phyloP scores from a whole-genome alignment of 306 rosid genomes.

The Sphenostylis stenocarpa region DNA sequence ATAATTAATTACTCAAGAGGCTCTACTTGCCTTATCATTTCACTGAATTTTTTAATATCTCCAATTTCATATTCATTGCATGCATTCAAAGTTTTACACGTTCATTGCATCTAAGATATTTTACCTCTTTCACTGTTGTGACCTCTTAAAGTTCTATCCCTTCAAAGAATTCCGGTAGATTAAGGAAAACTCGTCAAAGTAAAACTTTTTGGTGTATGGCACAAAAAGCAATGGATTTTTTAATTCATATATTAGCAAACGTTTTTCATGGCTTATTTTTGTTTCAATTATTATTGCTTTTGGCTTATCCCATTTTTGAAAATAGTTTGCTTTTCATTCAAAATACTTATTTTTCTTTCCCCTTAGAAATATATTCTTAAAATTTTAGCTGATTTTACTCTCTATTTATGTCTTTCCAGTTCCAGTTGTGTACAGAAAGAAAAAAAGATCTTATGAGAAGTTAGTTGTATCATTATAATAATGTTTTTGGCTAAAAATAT shows the following conservation, averaged over 20 bases:
- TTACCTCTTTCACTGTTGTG: too few relatives aligned
- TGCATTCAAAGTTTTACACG: too few relatives aligned
- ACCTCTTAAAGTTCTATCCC: too few relatives aligned
- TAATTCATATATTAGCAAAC: not conserved
- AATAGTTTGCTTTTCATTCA: constrained; percentile 16
- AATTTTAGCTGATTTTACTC: not conserved
- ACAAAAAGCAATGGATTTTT: not conserved
- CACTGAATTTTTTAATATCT: too few relatives aligned
- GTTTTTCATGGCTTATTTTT: not conserved
- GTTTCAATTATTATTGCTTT: not conserved
- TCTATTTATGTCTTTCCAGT: not conserved
- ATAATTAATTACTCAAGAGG: not conserved
- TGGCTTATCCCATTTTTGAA: not conserved
- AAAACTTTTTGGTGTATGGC: not conserved
- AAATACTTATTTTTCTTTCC: not conserved
- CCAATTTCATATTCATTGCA: too few relatives aligned
- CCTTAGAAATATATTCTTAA: not conserved
- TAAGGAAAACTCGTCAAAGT: too few relatives aligned
- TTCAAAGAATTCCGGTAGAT: too few relatives aligned
- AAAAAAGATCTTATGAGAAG: not conserved
- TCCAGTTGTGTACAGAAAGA: not conserved
- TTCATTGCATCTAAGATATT: too few relatives aligned
- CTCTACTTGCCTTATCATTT: not conserved
- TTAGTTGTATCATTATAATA: not conserved
- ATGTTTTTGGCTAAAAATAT: not conserved